Evolutionary conservation across 2,329 filamentous ascomycete genomes (phyloP).

Genomic region (Triangularia setosa): DNA sequence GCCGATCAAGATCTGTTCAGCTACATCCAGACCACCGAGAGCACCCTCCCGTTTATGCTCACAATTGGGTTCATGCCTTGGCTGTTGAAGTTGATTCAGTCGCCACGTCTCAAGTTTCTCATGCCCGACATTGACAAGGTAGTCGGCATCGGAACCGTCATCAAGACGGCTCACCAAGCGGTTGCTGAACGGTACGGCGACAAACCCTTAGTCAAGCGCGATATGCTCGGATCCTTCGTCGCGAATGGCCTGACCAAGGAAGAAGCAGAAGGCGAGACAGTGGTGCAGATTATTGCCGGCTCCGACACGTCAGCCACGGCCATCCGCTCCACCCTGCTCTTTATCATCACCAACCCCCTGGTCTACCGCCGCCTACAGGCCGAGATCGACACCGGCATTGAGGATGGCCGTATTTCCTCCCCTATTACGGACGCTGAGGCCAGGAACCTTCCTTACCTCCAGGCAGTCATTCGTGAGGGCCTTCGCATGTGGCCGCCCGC

Average conservation of each 20-base stretch:
- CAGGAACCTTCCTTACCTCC: slow-evolving; percentile 42
- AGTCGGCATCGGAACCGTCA: slow-evolving; percentile 19
- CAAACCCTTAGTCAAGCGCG: neutral
- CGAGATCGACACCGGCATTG: slow-evolving; percentile 36
- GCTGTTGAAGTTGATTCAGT: slow-evolving; percentile 8
- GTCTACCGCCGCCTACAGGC: slow-evolving; percentile 5
- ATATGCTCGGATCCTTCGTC: neutral
- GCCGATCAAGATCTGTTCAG: slow-evolving; percentile 40
- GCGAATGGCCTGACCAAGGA: slow-evolving; percentile 35
- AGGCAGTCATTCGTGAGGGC: slow-evolving; percentile 28
- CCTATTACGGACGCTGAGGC: slow-evolving; percentile 35
- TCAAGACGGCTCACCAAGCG: neutral
- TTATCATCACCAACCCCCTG: slow-evolving; percentile 9
- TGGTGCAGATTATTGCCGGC: slow-evolving; percentile 14
- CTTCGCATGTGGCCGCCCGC: slow-evolving; percentile 26
- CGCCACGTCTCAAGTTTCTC: slow-evolving; percentile 18
- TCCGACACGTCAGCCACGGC: slow-evolving; percentile 15
- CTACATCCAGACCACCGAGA: slow-evolving; percentile 38
- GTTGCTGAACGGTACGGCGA: neutral
- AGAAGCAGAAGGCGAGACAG: slow-evolving; percentile 41
- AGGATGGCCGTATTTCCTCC: slow-evolving; percentile 29
- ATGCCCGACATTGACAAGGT: slow-evolving; percentile 16
- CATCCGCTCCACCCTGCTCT: slow-evolving; percentile 16
- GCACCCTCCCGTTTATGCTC: slow-evolving; percentile 36
- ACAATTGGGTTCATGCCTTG: slow-evolving; percentile 16